Evolutionary conservation across 192 early-diverging fungal species (phyloP).

Genomic region (Backusella mclennaniae): DNA sequence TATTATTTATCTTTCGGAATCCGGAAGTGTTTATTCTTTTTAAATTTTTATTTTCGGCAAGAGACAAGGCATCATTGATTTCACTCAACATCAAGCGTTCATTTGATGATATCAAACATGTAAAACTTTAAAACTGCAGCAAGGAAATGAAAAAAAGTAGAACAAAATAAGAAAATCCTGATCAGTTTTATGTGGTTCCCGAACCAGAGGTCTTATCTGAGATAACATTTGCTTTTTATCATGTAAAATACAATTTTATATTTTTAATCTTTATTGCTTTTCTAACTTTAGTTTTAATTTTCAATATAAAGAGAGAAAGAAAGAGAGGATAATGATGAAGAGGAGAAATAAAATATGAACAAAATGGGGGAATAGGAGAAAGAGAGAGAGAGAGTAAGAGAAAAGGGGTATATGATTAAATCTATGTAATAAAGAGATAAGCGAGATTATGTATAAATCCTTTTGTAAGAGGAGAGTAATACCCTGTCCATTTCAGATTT

Average conservation of each 20-base stretch:
- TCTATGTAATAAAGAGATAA: not conserved
- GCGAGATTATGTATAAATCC: not conserved
- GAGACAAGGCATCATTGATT: not conserved
- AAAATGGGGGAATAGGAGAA: not conserved
- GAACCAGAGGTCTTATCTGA: not conserved
- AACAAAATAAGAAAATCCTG: not conserved
- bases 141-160: not conserved
- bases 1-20: not conserved
- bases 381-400: not conserved
- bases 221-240: not conserved
- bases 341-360: slow-evolving; percentile 2
- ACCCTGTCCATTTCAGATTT: not conserved
- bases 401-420: not conserved
- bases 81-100: not conserved
- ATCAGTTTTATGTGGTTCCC: not conserved
- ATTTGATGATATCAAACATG: not conserved
- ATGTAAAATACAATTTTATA: not conserved
- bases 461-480: not conserved
- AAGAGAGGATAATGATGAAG: not conserved
- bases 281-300: not conserved
- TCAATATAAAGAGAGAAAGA: not conserved
- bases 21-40: not conserved
- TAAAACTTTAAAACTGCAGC: not conserved
- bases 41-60: not conserved
- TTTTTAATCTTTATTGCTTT: not conserved